Evolutionary conservation across 2,329 filamentous ascomycete species (phyloP), one percentile per base, ranked within the genome.

Genomic region (Colletotrichum nymphaeae): DNA sequence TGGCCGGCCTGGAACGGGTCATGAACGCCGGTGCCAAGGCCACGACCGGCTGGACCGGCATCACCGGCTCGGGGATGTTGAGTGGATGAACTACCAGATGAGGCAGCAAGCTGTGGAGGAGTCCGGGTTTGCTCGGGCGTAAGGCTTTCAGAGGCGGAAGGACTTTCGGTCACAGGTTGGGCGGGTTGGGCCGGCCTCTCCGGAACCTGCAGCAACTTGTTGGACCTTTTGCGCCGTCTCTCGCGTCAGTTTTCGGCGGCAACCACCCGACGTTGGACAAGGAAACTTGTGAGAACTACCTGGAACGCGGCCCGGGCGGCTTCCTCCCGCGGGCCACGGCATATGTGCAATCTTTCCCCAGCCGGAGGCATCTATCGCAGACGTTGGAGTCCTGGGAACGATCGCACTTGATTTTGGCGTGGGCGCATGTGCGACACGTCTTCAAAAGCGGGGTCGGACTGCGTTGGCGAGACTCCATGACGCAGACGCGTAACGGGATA

Each of bases 321-420:
- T 75, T 77, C 7, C 79, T 78, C 32, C 70, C 60, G 5, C 79
- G 77, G 22, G 81, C 77, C 35, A 76, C 76, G 5, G 80, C 78
- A 70, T 82, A 82, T 14, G 80, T 74, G 63, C 80, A 82, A 1
- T 75, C 71, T 67, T 82, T 82, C n/a, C 76, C 76, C 3, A 82
- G 75, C 26, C 81, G 78, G 63, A 81, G 72, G 70, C 81, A 82
- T 24, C 81, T 73, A 37, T 82, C 80, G 71, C 80, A 82, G 55
- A 78, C 73, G 28, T 75, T 78, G 11, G 80, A 80, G n/a, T 81
- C 77, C 24, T 82, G 79, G 0, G 81, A 78, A 53, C 79, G 81
- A 57, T 80, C 77, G 69, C 81, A 82, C 19, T 79, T 76, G n/a
- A 82, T 82, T 57, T 82, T 82, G 65, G 80, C 81, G 28, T 80